Base-by-base conservation (phyloP, 208 protist genomes). In the Trypanosoma caninum region DNA sequence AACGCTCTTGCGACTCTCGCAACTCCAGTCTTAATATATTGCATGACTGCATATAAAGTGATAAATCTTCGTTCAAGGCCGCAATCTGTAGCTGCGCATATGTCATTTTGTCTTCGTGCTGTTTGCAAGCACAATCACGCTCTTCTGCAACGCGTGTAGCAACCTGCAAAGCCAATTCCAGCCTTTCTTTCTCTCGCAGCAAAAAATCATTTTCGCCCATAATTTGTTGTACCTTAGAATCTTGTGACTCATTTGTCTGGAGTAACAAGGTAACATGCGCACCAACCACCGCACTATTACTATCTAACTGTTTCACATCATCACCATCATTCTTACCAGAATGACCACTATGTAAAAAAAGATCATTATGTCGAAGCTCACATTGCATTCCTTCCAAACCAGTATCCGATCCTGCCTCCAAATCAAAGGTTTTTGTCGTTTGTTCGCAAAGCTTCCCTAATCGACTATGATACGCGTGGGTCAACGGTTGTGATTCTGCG, bases 231-330 rank as follows among this genome's bases (percentile, higher is more conserved):
- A 80, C 44, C 54, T 56, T 59, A 31, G 48, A 69, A 44, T 82
- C 75, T 10, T 82, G 58, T 58, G 53, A 50, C 37, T 77, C 78
- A 34, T 48, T 62, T 41, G 58, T 64, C 34, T 51, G 61, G 31
- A 84, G 68, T 22, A 88, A 55, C 22, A 58, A 68, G 57, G 71
- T 76, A 48, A 89, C 65, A 13, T 69, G 76, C 6, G 70, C 79
- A 53, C 84, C 82, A 9, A 50, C 14, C 11, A 53, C 35, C n/a
- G 30, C 59, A 34, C 11, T 42, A 37, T 27, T 53, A 25, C 20
- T n/a, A n/a, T n/a, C n/a, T n/a, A n/a, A n/a, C n/a, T n/a, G n/a
- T n/a, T n/a, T n/a, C n/a, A n/a, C 61, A 33, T 27, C 50, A 11
- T 46, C 51, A 33, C 47, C 23, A 28, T 59, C 50, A 11, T 48